phyloP scores from a whole-genome alignment of 1,284 basidiomycete species.

The Ceratobasidium sp. region DNA sequence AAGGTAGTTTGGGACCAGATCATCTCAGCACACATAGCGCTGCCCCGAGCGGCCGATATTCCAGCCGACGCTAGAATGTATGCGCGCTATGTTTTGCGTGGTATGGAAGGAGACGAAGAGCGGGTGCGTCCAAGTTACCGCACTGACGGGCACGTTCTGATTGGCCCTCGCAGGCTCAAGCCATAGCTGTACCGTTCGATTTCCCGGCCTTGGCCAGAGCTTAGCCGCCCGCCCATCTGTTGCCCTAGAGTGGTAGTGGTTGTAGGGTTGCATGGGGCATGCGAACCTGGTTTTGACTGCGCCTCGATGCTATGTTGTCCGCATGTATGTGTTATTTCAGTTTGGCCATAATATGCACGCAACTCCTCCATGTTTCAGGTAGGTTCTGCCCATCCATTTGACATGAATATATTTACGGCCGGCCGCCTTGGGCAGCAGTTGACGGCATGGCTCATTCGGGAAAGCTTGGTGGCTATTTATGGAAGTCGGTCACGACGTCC shows the following conservation, averaged over 20 bases:
- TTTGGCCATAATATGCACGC: neutral
- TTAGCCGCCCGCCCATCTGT: conserved; percentile 2
- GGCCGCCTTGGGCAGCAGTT: too few species aligned
- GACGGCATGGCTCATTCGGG: too few species aligned
- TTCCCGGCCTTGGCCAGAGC: conserved; percentile 14
- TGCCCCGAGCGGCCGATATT: conserved; percentile 24
- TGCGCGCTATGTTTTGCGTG: conserved; percentile 14
- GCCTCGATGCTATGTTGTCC: neutral
- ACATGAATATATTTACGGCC: neutral
- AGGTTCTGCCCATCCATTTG: conserved; percentile 46
- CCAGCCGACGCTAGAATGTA: conserved; percentile 39
- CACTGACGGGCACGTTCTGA: neutral
- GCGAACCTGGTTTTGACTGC: neutral
- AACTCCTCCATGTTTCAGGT: neutral
- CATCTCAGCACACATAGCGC: neutral
- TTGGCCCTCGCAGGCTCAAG: neutral
- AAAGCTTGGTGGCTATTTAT: too few species aligned
- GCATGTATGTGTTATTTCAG: conserved; percentile 14
- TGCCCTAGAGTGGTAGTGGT: neutral
- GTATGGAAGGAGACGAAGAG: conserved; percentile 12
- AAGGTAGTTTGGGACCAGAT: conserved; percentile 44
- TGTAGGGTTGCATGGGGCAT: neutral
- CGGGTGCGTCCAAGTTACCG: conserved; percentile 4
- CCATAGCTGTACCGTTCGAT: conserved; percentile 11
- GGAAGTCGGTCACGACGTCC: too few species aligned